Percentiles rank a stretch among this genome's conserved stretches.
These are phyloP conservation scores for carrot (Daucus carota) DNA, from an alignment of 129 eudicot genomes.

Conservation along the genomic window DH1_v3.0 NC_030382.2:46379001-46379500, in stretches of 20 bases:
- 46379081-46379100: background rate
- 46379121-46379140: constrained; percentile 5
- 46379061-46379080: background rate
- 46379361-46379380: background rate
- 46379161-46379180: background rate
- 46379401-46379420: constrained; percentile 3
- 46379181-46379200: background rate
- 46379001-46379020: constrained; percentile 29
- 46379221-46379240: constrained; percentile 7
- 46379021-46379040: constrained; percentile 13
- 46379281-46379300: background rate
- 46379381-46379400: background rate
- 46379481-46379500: background rate
- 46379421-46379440: background rate
- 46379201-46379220: background rate
- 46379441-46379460: background rate
- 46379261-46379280: background rate
- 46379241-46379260: constrained; percentile 2
- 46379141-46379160: constrained; percentile 4
- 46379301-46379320: background rate
- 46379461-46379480: background rate
- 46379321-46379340: background rate
- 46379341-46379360: background rate
- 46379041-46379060: constrained; percentile 14
- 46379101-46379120: background rate